phyloP scores from a whole-genome alignment of 2,329 filamentous ascomycete species.

The Monilinia fructigena region DNA sequence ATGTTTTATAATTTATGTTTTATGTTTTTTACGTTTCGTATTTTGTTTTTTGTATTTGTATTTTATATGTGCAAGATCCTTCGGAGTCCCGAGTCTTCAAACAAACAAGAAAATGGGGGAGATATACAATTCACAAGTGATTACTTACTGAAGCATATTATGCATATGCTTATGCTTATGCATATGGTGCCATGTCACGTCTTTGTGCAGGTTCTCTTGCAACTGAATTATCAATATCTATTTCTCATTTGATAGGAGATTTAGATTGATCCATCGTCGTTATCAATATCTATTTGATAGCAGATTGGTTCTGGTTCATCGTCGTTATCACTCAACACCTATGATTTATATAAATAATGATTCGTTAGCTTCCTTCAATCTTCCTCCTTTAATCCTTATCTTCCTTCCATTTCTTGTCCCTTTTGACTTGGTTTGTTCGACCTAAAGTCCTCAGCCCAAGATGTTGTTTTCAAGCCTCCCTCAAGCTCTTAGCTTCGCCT shows the following conservation, averaged over 20 bases:
- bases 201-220: not conserved
- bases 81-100: too few species aligned
- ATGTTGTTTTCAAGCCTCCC: slow-evolving; percentile 9
- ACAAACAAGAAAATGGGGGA: not conserved
- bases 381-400: not conserved
- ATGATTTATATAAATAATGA: not conserved
- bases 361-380: not conserved
- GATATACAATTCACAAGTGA: not conserved
- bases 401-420: not conserved
- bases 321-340: not conserved
- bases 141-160: too few species aligned
- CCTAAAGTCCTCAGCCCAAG: not conserved
- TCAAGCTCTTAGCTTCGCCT: slow-evolving; percentile 4
- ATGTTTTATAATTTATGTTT: too few species aligned
- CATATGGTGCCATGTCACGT: not conserved
- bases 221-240: too few species aligned
- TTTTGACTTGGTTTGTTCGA: not conserved
- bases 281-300: not conserved
- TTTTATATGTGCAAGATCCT: too few species aligned
- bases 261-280: too few species aligned
- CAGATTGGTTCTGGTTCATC: not conserved
- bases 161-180: too few species aligned
- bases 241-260: too few species aligned
- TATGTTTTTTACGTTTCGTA: too few species aligned
- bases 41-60: too few species aligned